Conservation (phyloP, 768 basidiomycete genomes). For the Mycena kentingensis region DNA sequence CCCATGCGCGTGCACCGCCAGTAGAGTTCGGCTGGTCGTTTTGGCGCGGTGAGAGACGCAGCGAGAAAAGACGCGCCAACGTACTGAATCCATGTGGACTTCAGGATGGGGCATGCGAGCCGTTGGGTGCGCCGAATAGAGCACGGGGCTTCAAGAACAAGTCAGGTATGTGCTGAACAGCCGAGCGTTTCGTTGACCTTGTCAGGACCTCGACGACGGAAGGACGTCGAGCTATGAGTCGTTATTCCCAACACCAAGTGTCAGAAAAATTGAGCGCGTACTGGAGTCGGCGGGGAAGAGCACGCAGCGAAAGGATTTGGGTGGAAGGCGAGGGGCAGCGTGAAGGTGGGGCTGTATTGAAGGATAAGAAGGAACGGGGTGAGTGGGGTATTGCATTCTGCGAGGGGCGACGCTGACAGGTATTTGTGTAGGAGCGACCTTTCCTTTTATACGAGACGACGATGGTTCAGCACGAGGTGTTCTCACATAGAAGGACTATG, state of each 20-base stretch:
- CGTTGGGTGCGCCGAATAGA: slow-evolving; percentile 30
- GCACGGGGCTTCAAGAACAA: slow-evolving; percentile 8
- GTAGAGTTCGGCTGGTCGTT: too few relatives aligned
- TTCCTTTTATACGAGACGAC: slow-evolving; percentile 26
- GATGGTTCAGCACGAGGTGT: slow-evolving; percentile 41
- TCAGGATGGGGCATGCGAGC: slow-evolving; percentile 81
- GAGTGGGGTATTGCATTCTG: slow-evolving; percentile 1
- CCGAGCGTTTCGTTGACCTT: slow-evolving; percentile 43
- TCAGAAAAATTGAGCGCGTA: slow-evolving; percentile 16
- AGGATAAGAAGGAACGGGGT: slow-evolving; percentile 6
- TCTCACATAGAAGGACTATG: slow-evolving; percentile 29
- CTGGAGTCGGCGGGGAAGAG: slow-evolving; percentile 73
- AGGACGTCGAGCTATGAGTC: slow-evolving; percentile 58
- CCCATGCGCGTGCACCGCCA: slow-evolving; percentile 58
- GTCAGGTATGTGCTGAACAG: background rate
- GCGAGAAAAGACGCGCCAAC: slow-evolving; percentile 22
- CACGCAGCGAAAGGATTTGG: background rate
- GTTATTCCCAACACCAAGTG: background rate
- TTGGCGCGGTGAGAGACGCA: slow-evolving; percentile 16
- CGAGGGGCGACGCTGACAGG: slow-evolving; percentile 4
- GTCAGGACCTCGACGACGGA: slow-evolving; percentile 75
- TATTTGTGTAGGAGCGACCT: slow-evolving; percentile 17
- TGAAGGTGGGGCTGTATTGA: background rate
- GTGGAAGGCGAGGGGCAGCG: background rate
- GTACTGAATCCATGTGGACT: slow-evolving; percentile 78